Base-by-base conservation (phyloP, 148 eudicot species). In the Talinum fruticosum region DNA sequence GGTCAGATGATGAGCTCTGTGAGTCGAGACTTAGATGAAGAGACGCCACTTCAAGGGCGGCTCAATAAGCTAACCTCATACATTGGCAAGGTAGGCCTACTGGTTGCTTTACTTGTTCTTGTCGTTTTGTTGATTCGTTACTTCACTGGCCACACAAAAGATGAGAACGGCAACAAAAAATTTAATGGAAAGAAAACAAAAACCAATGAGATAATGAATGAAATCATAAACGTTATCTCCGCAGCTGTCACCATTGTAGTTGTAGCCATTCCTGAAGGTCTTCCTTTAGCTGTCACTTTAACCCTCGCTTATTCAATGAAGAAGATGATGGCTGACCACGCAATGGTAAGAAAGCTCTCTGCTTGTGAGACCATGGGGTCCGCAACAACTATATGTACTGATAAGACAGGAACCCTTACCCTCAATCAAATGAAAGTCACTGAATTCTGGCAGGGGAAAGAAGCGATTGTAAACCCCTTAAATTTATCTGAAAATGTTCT, bases 331-430 rank as follows among this genome's bases (percentile, higher is more conserved):
- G 74, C 70, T 10, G 80, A 77, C 38, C n/a, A 82, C 18, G 84
- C 80, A 61, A 73, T 77, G 87, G 89, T 87, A 8, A 79, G 87
- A 73, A 84, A 83, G 49, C 79, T 87, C 57, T 87, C 87, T 51
- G 84, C 89, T 2, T 87, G 85, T n/a, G 87, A 84, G 71, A 84
- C 89, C 0, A 87, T 87, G 89, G 86, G 87, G 13, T 87, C 87
- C 6, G 87, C 84, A 15, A 87, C 89, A 38, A 80, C 79, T 28
- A 87, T 87, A 15, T 86, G 89, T 49, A 84, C 85, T 54, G 87
- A 87, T 47, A 87, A 87, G 75, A 87, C 89, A 6, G 87, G 89
- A 33, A 87, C 89, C 0, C 78, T 87, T 19, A 84, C 89, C 2
- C 70, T 84, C 19, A 87, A 87, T 75, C 77, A 84, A 77, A 79